These are phyloP conservation scores for Phialophora chinensis DNA, from an alignment of 2,329 filamentous ascomycete genomes.

Conservation along the genomic window DNA sequence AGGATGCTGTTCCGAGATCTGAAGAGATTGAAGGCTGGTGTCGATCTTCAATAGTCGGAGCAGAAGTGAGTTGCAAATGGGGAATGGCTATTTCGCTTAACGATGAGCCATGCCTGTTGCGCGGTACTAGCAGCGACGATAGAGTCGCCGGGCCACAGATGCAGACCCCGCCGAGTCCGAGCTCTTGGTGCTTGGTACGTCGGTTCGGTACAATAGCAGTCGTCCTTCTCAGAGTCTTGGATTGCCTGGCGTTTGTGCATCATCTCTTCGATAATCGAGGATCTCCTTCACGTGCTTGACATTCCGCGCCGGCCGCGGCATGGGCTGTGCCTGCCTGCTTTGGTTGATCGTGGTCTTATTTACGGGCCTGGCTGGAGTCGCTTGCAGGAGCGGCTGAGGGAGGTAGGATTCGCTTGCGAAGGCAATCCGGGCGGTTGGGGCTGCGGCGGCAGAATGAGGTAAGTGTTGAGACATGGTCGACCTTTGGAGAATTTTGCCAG, in stretches of 20 bases:
- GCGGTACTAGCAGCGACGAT: not conserved
- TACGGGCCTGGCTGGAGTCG: not conserved
- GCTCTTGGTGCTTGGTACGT: not conserved
- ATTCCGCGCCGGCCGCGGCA: not conserved
- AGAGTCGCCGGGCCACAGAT: not conserved
- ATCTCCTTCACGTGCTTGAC: not conserved
- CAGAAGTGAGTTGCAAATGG: not conserved
- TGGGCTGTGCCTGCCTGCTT: not conserved
- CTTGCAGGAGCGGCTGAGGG: not conserved
- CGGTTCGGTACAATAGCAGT: not conserved
- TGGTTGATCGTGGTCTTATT: not conserved
- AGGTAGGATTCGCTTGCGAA: slow-evolving; percentile 1
- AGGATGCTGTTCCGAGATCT: not conserved
- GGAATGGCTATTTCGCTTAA: not conserved
- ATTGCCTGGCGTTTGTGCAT: slow-evolving; percentile 2
- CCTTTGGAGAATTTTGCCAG: not conserved
- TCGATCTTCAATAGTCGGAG: not conserved
- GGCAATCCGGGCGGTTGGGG: not conserved
- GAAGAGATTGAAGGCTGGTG: not conserved
- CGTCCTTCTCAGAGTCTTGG: slow-evolving; percentile 2
- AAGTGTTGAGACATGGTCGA: not conserved
- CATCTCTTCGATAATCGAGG: not conserved
- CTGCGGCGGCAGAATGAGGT: not conserved
- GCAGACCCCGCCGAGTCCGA: not conserved
- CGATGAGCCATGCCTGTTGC: not conserved